phyloP scores from a whole-genome alignment of 331 rosid species.

The Pyracantha coccinea region DNA sequence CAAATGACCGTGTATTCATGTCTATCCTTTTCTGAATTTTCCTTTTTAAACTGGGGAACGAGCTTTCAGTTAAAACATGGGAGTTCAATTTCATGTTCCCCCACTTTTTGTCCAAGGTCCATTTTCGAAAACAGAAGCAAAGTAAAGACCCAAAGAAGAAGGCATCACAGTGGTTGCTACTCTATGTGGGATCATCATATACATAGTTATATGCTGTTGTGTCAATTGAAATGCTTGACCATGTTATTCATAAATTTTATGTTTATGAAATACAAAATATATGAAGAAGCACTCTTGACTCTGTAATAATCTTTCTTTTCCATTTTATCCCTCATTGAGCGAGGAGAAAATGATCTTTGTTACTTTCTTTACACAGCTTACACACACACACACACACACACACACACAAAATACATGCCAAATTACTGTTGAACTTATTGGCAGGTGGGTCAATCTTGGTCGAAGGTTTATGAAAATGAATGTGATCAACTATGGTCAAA shows the following conservation, averaged over 20 bases:
- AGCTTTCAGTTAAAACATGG: conserved; percentile 29
- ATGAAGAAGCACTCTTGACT: conserved; percentile 33
- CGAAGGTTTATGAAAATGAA: not conserved
- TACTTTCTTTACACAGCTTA: not conserved
- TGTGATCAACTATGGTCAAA: too few species aligned
- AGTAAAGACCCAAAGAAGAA: conserved; percentile 51
- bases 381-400: too few species aligned
- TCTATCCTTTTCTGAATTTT: conserved; percentile 40
- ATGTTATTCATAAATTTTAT: conserved; percentile 27
- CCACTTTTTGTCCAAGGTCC: conserved; percentile 43
- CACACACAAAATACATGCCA: not conserved
- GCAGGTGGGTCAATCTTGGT: not conserved
- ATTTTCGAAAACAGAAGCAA: conserved; percentile 31
- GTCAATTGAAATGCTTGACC: conserved; percentile 52
- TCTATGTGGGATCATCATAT: conserved; percentile 32
- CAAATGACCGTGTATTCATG: conserved; percentile 31
- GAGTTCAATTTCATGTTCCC: conserved; percentile 38
- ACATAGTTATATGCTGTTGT: conserved; percentile 47
- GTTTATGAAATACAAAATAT: conserved; percentile 49
- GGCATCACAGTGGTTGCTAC: conserved; percentile 33
- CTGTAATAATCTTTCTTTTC: conserved; percentile 28
- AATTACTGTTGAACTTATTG: not conserved
- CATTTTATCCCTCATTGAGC: conserved; percentile 1
- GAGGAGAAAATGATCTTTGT: conserved; percentile 14
- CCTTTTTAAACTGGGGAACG: conserved; percentile 37